Evolutionary conservation across 106 monocot genomes (phyloP), one percentile per base, ranked within the genome.

Genomic region (Dactylorhiza incarnata): DNA sequence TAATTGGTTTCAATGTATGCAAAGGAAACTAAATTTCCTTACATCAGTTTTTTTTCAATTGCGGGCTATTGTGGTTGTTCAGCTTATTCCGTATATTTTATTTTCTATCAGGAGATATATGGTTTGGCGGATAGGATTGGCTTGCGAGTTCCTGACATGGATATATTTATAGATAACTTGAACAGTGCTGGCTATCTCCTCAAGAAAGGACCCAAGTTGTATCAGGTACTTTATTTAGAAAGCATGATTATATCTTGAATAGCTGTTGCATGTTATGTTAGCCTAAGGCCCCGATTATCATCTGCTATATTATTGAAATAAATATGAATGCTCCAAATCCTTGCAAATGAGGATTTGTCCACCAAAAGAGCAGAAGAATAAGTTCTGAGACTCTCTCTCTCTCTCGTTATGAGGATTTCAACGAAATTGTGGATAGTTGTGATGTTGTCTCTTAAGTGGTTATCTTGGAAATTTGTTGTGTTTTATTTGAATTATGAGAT

Each of bases 181-280:
- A 99, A 94, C 73, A 91, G 76, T 75, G 88, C 84, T 71, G 94
- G 97, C n/a, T 94, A 88, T 89, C 74, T 99, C 61, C 88, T 94
- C 45, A 94, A 94, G 81, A 99, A 94, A 83, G 97, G 97, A 51
- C 85, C 91, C 14, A 89, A 83, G 65, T 89, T 72, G 72, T 97
- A 97, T 82, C 97, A 97, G 97, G 97, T 97, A 82, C 7, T 66
- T 63, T 45, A 44, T 45, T 54, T 9, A 51, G 24, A 75, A n/a
- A 46, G 9, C n/a, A 46, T 47, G 1, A 45, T 17, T 3, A 45
- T 70, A 46, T 46, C 2, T 70, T 22, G 5, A 17, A 5, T n/a
- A 69, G 58, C 58, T 59, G 6, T 54, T 15, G 1, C 14, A 12
- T 16, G 5, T 12, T 54, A 5, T 54, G 14, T 14, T 16, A 54